Evolutionary conservation across 2,329 filamentous ascomycete species (phyloP).

Genomic region (Fusarium sp.): DNA sequence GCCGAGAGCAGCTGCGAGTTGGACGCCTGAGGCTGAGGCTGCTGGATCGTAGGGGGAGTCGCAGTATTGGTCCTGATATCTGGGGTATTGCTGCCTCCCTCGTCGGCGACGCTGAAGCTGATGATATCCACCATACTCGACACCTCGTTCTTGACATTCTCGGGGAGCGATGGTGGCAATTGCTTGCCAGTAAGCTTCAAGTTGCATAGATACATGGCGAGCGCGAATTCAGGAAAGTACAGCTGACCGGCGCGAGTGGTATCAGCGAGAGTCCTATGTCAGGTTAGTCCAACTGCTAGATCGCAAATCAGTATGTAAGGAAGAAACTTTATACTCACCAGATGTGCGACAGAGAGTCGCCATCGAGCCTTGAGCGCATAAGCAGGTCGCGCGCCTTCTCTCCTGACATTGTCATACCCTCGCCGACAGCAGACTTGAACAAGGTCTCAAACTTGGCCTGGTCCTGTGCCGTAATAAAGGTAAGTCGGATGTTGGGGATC

Average conservation of each 20-base stretch:
- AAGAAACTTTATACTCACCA: slow-evolving; percentile 68
- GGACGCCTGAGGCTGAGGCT: slow-evolving; percentile 79
- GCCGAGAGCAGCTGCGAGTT: slow-evolving; percentile 73
- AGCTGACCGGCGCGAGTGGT: slow-evolving; percentile 96
- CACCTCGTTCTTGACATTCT: slow-evolving; percentile 93
- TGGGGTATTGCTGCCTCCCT: slow-evolving; percentile 71
- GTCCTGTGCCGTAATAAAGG: slow-evolving; percentile 94
- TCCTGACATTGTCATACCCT: slow-evolving; percentile 88
- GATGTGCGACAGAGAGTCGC: slow-evolving; percentile 89
- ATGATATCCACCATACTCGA: slow-evolving; percentile 99
- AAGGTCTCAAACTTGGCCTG: slow-evolving; percentile 97
- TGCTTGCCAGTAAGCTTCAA: slow-evolving; percentile 88
- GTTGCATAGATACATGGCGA: slow-evolving; percentile 99
- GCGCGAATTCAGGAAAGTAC: slow-evolving; percentile 95
- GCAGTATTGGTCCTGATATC: slow-evolving; percentile 70
- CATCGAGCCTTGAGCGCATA: slow-evolving; percentile 87
- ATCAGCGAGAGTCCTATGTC: slow-evolving; percentile 84
- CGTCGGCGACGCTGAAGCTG: slow-evolving; percentile 89
- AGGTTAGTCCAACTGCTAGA: slow-evolving; percentile 21
- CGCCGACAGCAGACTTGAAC: slow-evolving; percentile 94
- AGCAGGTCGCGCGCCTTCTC: slow-evolving; percentile 93
- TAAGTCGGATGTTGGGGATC: slow-evolving; percentile 93
- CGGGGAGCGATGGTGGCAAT: slow-evolving; percentile 79
- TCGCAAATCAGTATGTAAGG: not conserved
- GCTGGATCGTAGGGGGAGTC: slow-evolving; percentile 68